A percentile compares a stretch with the other conserved stretches of the same genome.
phyloP scores from a whole-genome alignment of 2,329 filamentous ascomycete species.

The Massarina eburnea region DNA sequence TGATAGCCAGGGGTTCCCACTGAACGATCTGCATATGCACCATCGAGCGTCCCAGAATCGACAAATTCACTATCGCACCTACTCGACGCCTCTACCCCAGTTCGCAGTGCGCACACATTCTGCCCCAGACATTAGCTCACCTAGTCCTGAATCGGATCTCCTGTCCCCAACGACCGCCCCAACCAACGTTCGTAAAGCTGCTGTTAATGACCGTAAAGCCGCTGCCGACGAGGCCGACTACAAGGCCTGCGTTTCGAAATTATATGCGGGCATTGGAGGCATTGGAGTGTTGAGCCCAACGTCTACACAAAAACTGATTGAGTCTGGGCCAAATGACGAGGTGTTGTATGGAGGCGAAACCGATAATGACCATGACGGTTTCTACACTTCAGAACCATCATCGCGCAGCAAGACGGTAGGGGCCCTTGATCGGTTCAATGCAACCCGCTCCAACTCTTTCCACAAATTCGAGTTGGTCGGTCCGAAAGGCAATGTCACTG shows the following conservation, averaged over 20 bases:
- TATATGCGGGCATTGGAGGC: not conserved
- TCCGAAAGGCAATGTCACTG: slow-evolving; percentile 40
- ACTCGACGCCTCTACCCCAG: slow-evolving; percentile 31
- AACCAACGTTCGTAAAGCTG: no score
- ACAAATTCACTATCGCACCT: slow-evolving; percentile 25
- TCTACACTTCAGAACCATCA: not conserved
- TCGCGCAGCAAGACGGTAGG: not conserved
- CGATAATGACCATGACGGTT: not conserved
- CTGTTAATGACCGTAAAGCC: slow-evolving; percentile 7
- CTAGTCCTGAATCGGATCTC: slow-evolving; percentile 12
- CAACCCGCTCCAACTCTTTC: slow-evolving; percentile 36
- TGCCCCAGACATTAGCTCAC: slow-evolving; percentile 8
- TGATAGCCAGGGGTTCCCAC: slow-evolving; percentile 30
- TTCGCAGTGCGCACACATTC: slow-evolving; percentile 12
- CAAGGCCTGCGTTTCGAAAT: no score
- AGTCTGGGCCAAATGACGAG: slow-evolving; percentile 40
- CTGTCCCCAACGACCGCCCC: slow-evolving; percentile 21
- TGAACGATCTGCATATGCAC: no score
- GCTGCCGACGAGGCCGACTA: no score
- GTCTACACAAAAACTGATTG: slow-evolving; percentile 36
- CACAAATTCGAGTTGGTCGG: slow-evolving; percentile 38
- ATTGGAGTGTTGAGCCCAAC: slow-evolving; percentile 28
- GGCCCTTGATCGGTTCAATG: not conserved
- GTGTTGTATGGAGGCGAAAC: slow-evolving; percentile 25
- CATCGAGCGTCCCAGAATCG: no score